These are phyloP conservation scores for Glarea lozoyensis DNA, from an alignment of 495 filamentous ascomycete genomes.

Conservation along the genomic window DNA sequence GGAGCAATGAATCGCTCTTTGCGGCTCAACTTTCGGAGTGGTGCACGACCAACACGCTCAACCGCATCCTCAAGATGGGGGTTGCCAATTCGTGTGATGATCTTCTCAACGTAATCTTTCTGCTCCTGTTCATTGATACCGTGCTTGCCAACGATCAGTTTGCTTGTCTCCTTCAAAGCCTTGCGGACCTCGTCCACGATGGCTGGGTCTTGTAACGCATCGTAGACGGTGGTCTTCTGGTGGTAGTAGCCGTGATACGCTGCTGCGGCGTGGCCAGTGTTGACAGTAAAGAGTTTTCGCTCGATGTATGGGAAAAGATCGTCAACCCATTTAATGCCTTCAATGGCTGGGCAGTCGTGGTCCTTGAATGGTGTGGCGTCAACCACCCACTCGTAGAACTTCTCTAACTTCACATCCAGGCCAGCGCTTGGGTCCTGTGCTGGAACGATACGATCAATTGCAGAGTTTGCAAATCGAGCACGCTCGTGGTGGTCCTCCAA, in stretches of 20 bases:
- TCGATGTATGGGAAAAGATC: conserved; percentile 93
- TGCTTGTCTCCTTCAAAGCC: conserved; percentile 71
- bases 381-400: conserved; percentile 98
- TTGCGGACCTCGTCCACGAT: conserved; percentile 69
- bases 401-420: conserved; percentile 89
- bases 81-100: conserved; percentile 87
- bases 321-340: conserved; percentile 86
- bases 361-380: conserved; percentile 72
- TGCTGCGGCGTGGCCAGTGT: conserved; percentile 94
- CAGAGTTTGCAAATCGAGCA: conserved; percentile 86
- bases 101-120: conserved; percentile 82
- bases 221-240: conserved; percentile 77
- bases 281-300: conserved; percentile 98
- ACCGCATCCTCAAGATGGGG: conserved; percentile 89
- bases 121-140: conserved; percentile 70
- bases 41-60: conserved; percentile 91
- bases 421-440: conserved; percentile 69
- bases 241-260: conserved; percentile 88
- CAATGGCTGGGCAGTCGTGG: conserved; percentile 49
- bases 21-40: conserved; percentile 81
- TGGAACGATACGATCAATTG: conserved; percentile 96
- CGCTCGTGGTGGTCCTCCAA: conserved; percentile 52
- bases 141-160: conserved; percentile 80
- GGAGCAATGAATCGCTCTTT: conserved; percentile 95
- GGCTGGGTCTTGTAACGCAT: conserved; percentile 56